Conservation (phyloP, 148 eudicot genomes). For the Heliosperma pusillum region DNA sequence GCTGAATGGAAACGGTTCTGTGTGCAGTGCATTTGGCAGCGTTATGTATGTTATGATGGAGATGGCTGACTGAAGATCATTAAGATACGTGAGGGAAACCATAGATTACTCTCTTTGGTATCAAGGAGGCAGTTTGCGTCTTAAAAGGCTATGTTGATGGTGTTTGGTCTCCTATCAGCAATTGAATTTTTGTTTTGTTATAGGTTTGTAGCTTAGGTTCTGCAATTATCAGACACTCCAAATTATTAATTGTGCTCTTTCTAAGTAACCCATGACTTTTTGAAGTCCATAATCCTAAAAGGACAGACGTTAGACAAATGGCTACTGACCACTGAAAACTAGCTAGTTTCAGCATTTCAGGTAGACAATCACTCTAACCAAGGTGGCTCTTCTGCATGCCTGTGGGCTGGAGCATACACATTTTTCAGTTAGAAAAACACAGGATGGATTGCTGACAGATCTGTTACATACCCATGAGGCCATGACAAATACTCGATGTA, state of each 20-base stretch:
- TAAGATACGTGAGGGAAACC: not conserved
- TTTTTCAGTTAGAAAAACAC: not conserved
- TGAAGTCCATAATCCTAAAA: not conserved
- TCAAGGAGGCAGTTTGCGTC: not conserved
- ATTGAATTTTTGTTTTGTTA: not conserved
- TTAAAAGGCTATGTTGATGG: not conserved
- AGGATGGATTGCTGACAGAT: not conserved
- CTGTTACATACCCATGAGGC: not conserved
- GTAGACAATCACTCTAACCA: not conserved
- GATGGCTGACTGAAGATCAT: not conserved
- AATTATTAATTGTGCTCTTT: too few relatives aligned
- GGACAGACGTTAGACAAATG: not conserved
- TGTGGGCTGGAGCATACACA: not conserved
- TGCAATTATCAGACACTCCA: too few relatives aligned
- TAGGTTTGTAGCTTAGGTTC: too few relatives aligned
- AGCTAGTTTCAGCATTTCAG: not conserved
- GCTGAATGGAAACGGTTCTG: not conserved
- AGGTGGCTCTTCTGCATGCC: not conserved
- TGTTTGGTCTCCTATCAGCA: not conserved
- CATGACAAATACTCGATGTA: not conserved
- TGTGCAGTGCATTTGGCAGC: not conserved
- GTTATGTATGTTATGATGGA: not conserved
- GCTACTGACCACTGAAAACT: not conserved
- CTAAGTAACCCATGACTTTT: too few relatives aligned
- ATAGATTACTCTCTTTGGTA: not conserved